Conservation (phyloP, 441 rosid species). For the Populus hybrid region DNA sequence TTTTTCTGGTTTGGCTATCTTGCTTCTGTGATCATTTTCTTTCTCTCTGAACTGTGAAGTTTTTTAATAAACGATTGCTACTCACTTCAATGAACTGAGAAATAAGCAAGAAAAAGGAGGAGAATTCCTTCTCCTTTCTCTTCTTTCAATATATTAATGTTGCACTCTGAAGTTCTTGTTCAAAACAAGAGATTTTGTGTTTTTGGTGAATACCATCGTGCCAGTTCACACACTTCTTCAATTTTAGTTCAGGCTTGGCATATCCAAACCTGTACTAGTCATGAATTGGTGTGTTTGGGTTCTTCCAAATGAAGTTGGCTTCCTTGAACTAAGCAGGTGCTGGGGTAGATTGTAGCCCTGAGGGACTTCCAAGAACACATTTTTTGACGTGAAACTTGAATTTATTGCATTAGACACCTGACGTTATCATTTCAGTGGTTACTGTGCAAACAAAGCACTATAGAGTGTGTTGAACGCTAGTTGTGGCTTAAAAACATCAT, state of each 20-base stretch:
- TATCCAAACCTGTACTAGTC: not conserved
- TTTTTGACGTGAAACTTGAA: too few relatives aligned
- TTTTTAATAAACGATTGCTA: not conserved
- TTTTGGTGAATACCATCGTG: not conserved
- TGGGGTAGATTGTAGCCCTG: not conserved
- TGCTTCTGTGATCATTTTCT: not conserved
- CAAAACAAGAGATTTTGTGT: not conserved
- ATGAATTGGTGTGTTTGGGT: not conserved
- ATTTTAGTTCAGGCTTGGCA: not conserved
- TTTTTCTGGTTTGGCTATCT: not conserved
- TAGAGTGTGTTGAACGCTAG: too few relatives aligned
- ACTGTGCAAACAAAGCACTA: too few relatives aligned
- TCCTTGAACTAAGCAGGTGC: not conserved
- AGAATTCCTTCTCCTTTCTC: not conserved
- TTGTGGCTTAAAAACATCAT: too few relatives aligned
- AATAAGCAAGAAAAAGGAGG: not conserved
- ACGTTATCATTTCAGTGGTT: too few relatives aligned
- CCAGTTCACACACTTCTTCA: not conserved
- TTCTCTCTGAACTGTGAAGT: not conserved
- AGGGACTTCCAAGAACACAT: too few relatives aligned
- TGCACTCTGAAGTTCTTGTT: not conserved
- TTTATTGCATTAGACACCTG: too few relatives aligned
- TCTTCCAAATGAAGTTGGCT: not conserved
- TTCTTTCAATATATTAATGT: not conserved
- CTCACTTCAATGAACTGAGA: not conserved